Percentiles rank a stretch among this genome's conserved stretches.
Evolutionary conservation across 2,329 filamentous ascomycete genomes (phyloP).

Genomic region (Colletotrichum sublineola): DNA sequence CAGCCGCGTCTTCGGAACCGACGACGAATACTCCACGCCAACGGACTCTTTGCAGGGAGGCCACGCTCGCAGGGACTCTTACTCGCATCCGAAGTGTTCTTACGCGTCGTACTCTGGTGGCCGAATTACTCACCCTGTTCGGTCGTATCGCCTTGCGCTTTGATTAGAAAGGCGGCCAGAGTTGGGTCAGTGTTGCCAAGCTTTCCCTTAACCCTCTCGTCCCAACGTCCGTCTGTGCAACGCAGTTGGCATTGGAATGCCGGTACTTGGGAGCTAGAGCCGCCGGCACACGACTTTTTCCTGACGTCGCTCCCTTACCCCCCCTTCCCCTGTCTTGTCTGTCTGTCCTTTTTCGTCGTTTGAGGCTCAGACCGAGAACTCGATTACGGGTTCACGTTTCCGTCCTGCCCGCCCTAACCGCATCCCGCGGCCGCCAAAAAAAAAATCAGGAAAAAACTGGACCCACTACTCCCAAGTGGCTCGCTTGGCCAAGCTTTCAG

Average conservation of each 20-base stretch:
- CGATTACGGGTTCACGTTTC: background rate
- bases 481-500: background rate
- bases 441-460: background rate
- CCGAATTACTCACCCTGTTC: conserved; percentile 1
- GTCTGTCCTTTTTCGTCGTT: background rate
- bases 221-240: conserved; percentile 17
- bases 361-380: background rate
- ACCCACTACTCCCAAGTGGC: background rate
- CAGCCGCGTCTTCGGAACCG: conserved; percentile 3
- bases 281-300: background rate
- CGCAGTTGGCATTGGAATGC: conserved; percentile 7
- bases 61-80: background rate
- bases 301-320: background rate
- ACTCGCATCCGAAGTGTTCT: background rate
- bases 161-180: conserved; percentile 7
- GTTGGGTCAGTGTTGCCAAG: conserved; percentile 3
- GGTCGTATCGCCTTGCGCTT: background rate
- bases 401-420: conserved; percentile 2
- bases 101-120: background rate
- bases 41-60: background rate
- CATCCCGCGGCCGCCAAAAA: conserved; percentile 5
- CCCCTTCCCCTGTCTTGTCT: background rate
- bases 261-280: conserved; percentile 15
- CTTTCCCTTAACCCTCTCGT: background rate
- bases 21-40: background rate